These are phyloP conservation scores for Colletotrichum falcatum DNA, from an alignment of 2,329 filamentous ascomycete species.

Conservation along the genomic window DNA sequence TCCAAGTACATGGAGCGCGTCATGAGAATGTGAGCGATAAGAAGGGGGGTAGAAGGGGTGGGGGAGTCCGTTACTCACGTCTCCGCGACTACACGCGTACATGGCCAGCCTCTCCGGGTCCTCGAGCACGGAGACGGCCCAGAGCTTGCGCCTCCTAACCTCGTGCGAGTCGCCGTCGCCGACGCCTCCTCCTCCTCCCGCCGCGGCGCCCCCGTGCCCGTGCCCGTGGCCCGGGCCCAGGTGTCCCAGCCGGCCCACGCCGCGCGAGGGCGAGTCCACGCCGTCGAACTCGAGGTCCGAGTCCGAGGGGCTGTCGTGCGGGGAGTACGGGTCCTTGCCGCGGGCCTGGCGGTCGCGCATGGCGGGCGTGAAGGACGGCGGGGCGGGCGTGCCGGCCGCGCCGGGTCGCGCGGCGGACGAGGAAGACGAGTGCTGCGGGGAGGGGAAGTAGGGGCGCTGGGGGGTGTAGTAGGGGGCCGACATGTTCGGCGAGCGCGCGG, in stretches of 20 bases:
- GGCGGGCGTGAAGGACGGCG: constrained; percentile 55
- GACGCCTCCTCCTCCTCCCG: constrained; percentile 14
- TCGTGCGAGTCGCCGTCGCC: constrained; percentile 55
- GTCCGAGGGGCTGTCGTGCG: constrained; percentile 49
- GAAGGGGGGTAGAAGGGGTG: not conserved
- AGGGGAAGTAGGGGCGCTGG: constrained; percentile 32
- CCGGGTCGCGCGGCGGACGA: constrained; percentile 22
- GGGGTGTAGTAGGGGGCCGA: constrained; percentile 33
- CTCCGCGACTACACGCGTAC: constrained; percentile 64
- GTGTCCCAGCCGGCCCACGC: constrained; percentile 21
- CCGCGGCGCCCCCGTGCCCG: not conserved
- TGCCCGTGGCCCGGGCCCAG: constrained; percentile 7
- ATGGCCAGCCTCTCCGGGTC: constrained; percentile 70
- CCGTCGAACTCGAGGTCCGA: constrained; percentile 44
- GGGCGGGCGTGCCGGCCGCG: constrained; percentile 41
- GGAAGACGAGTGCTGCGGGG: constrained; percentile 23
- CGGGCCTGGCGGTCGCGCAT: constrained; percentile 71
- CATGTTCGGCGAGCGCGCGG: not conserved
- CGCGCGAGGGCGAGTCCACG: constrained; percentile 28
- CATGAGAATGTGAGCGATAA: not conserved
- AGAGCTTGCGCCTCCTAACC: constrained; percentile 57
- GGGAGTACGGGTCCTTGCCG: constrained; percentile 65
- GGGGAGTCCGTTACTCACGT: constrained; percentile 57
- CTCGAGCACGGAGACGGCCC: constrained; percentile 66
- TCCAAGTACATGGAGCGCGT: not conserved